Evolutionary conservation across 345 rosid genomes (phyloP), one percentile per base, ranked within the genome.

Genomic region (Brassica incana): DNA sequence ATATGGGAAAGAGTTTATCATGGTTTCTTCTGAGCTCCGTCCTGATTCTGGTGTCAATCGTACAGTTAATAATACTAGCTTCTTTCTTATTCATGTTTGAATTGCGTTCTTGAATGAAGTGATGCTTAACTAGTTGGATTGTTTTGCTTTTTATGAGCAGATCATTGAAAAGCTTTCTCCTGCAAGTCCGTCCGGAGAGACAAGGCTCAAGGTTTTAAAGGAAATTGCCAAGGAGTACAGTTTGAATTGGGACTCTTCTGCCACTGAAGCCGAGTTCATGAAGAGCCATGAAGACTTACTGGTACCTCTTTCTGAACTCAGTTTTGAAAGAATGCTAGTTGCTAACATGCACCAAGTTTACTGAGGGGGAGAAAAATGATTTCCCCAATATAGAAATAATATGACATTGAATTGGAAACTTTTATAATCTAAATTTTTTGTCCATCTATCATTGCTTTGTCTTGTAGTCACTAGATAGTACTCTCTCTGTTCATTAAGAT

Each of bases 11-110:
- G 97, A 95, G 67, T 95, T 91, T 74, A 87, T 85, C 77, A 76
- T 80, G 77, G 84, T 91, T 74, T 89, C 90, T 43, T 84, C 92
- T 48, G 99, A 92, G 85, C 99, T 95, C 25, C 92, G 92, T 84
- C 97, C 97, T 0, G 97, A 91, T 82, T 90, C 99, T 30, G 85
- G 99, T 29, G 94, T 92, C 82, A 95, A 92, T 76, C 97, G 97
- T 78, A 88, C 92, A 59, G 99, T 95, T 87, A 92, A 77, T 83
- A 3, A 79, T 59, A 76, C 82, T 15, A 16, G 5, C 81, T 77
- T 23, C 45, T 11, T 73, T 65, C 59, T 65, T 27, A 67, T 66
- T 71, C 69, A 78, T 62, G 16, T 63, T 8, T 2, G 27, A 60
- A 25, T 0, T 74, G 67, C 14, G 64, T 1, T 77, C 33, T 61